phyloP scores from a whole-genome alignment of 768 basidiomycete species.

The Strobilomyces confusus region DNA sequence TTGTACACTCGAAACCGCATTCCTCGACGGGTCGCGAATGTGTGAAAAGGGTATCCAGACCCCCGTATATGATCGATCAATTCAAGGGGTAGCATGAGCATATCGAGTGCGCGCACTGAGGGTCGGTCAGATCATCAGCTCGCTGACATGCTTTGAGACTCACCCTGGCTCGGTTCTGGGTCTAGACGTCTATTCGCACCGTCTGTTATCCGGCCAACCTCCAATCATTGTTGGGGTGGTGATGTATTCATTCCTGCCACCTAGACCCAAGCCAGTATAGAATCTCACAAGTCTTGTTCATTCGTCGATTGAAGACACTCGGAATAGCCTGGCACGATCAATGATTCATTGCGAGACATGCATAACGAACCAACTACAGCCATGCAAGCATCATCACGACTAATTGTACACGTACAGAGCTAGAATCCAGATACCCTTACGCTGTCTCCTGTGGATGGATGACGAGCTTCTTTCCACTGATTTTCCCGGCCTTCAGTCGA shows the following conservation, averaged over 20 bases:
- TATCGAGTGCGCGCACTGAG: constrained; percentile 9
- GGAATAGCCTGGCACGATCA: not conserved
- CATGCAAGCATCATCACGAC: not conserved
- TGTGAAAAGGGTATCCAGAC: constrained; percentile 4
- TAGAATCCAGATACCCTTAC: constrained; percentile 4
- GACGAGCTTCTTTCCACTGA: constrained; percentile 45
- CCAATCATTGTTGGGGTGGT: not conserved
- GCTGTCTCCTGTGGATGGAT: constrained; percentile 37
- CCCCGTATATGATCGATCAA: constrained; percentile 9
- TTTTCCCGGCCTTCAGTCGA: constrained; percentile 31
- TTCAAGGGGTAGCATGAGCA: not conserved
- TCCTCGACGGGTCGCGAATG: not conserved
- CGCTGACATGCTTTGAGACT: not conserved
- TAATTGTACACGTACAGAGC: constrained; percentile 17
- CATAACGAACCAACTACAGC: constrained; percentile 4
- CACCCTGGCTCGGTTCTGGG: constrained; percentile 6
- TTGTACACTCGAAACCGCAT: not conserved
- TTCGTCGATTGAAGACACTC: not conserved
- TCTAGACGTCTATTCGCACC: constrained; percentile 2
- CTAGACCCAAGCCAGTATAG: not conserved
- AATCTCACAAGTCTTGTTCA: not conserved
- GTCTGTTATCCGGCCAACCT: not conserved
- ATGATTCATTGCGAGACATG: constrained; percentile 3
- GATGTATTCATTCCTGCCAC: not conserved
- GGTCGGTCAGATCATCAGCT: constrained; percentile 1